Evolutionary conservation across 2,329 filamentous ascomycete species (phyloP).

Genomic region (Aschersonia sp.): DNA sequence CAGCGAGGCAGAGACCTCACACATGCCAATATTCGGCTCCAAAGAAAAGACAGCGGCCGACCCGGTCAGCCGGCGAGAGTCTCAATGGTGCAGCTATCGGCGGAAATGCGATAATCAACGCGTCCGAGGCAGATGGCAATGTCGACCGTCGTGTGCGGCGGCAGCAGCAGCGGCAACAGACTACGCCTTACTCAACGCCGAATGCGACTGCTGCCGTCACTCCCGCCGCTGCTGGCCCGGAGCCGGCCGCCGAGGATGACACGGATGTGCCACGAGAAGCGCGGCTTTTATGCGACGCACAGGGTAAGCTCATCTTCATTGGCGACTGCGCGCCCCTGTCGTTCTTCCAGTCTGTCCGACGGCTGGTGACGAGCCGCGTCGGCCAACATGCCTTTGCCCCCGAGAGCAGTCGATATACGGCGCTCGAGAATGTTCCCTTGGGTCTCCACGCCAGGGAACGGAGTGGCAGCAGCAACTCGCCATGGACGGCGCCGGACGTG

Average conservation of each 20-base stretch:
- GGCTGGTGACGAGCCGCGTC: conserved; percentile 33
- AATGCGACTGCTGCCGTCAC: too few species aligned
- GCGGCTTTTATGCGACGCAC: conserved; percentile 33
- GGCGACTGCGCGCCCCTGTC: conserved; percentile 42
- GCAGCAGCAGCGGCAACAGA: too few species aligned
- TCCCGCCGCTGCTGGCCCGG: background rate
- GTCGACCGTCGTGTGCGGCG: too few species aligned
- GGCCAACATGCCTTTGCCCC: conserved; percentile 36
- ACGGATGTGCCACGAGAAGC: conserved; percentile 40
- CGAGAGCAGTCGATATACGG: conserved; percentile 33
- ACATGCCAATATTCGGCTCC: conserved; percentile 33
- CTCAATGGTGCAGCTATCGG: background rate
- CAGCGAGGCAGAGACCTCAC: conserved; percentile 24
- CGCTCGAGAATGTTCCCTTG: conserved; percentile 28
- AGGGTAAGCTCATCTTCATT: conserved; percentile 40
- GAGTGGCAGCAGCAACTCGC: background rate
- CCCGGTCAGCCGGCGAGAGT: too few species aligned
- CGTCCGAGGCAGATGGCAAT: background rate
- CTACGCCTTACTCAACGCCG: too few species aligned
- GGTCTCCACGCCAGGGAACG: conserved; percentile 4
- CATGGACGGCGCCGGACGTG: conserved; percentile 12
- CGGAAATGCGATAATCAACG: background rate
- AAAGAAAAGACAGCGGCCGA: conserved; percentile 14
- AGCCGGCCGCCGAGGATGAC: conserved; percentile 27
- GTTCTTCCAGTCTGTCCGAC: conserved; percentile 38